These are phyloP conservation scores for Cladophialophora psammophila DNA, from an alignment of 2,329 filamentous ascomycete genomes.

Conservation along the genomic window DNA sequence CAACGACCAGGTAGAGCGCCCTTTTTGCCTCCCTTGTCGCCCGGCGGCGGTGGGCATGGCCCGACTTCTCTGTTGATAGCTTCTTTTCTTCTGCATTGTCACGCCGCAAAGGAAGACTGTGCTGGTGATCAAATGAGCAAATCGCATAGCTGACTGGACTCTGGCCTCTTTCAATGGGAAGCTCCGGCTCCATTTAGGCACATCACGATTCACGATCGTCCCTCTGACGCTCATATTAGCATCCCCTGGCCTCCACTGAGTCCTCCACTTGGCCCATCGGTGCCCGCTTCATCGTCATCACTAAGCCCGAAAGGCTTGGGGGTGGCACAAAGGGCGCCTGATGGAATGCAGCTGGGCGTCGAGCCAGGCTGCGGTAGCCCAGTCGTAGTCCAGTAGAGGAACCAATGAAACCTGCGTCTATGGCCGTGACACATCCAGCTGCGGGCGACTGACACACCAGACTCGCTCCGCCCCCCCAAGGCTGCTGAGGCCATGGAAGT, in stretches of 20 bases:
- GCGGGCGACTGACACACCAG: constrained; percentile 30
- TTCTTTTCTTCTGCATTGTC: constrained; percentile 27
- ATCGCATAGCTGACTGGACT: constrained; percentile 29
- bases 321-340: constrained; percentile 34
- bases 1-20: not conserved
- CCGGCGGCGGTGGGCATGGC: not conserved
- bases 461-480: constrained; percentile 31
- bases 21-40: not conserved
- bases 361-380: constrained; percentile 30
- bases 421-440: constrained; percentile 26
- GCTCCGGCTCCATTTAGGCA: constrained; percentile 23
- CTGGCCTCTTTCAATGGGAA: constrained; percentile 13
- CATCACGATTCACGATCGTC: constrained; percentile 29
- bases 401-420: constrained; percentile 23
- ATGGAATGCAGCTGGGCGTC: constrained; percentile 29
- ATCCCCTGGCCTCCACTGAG: constrained; percentile 16
- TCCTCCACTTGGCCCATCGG: constrained; percentile 18
- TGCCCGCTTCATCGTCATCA: constrained; percentile 35
- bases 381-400: constrained; percentile 15
- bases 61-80: constrained; percentile 1
- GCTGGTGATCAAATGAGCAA: constrained; percentile 24
- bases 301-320: constrained; percentile 28
- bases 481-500: constrained; percentile 19
- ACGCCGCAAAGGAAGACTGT: constrained; percentile 24
- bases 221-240: constrained; percentile 25